phyloP scores from a whole-genome alignment of 2,329 filamentous ascomycete species.

The Acrocalymma vagum region DNA sequence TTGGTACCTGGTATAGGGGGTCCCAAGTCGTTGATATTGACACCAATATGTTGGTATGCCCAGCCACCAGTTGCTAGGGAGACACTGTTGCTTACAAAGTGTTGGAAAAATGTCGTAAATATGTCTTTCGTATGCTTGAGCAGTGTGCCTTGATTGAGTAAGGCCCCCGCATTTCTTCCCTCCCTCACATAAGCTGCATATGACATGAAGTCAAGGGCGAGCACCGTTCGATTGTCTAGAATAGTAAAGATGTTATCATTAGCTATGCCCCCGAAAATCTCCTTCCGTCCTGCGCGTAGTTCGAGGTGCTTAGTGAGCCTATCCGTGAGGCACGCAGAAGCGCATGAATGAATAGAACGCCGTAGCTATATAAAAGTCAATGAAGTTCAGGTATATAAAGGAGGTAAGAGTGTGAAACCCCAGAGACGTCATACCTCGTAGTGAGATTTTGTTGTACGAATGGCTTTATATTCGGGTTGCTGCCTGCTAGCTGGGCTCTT shows the following conservation, averaged over 20 bases:
- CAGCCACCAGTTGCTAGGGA: slow-evolving; percentile 27
- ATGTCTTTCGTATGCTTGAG: slow-evolving; percentile 20
- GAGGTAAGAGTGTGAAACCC: too few relatives aligned
- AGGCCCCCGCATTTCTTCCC: slow-evolving; percentile 18
- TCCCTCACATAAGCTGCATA: slow-evolving; percentile 34
- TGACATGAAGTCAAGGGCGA: slow-evolving; percentile 40
- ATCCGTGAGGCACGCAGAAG: too few relatives aligned
- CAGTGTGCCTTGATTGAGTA: slow-evolving; percentile 19
- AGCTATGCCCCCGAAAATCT: too few relatives aligned
- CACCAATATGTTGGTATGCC: slow-evolving; percentile 32
- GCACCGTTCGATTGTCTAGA: slow-evolving; percentile 23
- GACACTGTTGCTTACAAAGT: slow-evolving; percentile 29
- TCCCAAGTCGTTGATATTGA: slow-evolving; percentile 19
- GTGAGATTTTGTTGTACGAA: too few relatives aligned
- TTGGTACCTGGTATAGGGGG: neutral
- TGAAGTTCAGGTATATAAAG: too few relatives aligned
- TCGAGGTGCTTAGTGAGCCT: too few relatives aligned
- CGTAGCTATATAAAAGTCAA: too few relatives aligned
- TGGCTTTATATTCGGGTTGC: too few relatives aligned
- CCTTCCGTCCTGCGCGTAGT: too few relatives aligned
- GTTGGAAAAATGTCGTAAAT: slow-evolving; percentile 38
- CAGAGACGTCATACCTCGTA: too few relatives aligned
- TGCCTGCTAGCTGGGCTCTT: too few relatives aligned
- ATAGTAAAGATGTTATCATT: slow-evolving; percentile 34
- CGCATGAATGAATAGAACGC: too few relatives aligned